phyloP scores from a whole-genome alignment of 2,329 filamentous ascomycete species.

The Diaporthe sp. region DNA sequence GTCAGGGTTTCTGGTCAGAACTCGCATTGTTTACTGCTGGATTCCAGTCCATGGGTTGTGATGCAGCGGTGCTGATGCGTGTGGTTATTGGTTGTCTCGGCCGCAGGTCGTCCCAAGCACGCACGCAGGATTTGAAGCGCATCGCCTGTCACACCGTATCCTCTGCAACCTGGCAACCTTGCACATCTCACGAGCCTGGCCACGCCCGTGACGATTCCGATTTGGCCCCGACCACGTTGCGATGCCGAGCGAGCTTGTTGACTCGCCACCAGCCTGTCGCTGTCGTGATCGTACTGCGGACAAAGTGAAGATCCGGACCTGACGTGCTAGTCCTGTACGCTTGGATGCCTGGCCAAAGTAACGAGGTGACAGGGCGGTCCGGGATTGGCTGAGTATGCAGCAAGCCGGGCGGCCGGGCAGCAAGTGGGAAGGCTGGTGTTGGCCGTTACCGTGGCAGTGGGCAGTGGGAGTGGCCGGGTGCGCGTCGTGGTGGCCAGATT shows the following conservation, averaged over 20 bases:
- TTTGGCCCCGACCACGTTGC: constrained; percentile 4
- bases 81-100: constrained; percentile 31
- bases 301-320: constrained; percentile 6
- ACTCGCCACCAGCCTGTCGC: constrained; percentile 27
- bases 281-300: constrained; percentile 21
- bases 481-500: constrained; percentile 22
- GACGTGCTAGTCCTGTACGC: constrained; percentile 23
- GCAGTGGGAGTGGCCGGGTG: constrained; percentile 21
- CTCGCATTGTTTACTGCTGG: constrained; percentile 24
- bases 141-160: constrained; percentile 31
- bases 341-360: constrained; percentile 23
- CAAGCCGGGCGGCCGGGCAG: constrained; percentile 22
- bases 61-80: not conserved
- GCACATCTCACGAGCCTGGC: constrained; percentile 18
- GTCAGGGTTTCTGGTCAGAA: constrained; percentile 36
- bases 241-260: constrained; percentile 27
- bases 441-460: constrained; percentile 26
- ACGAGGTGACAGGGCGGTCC: constrained; percentile 4
- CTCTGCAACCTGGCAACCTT: constrained; percentile 9
- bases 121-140: constrained; percentile 22
- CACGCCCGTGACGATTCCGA: not conserved
- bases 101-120: constrained; percentile 5
- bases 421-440: constrained; percentile 21
- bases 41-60: constrained; percentile 25
- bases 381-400: constrained; percentile 31